Evolutionary conservation across 2,329 filamentous ascomycete species (phyloP), one percentile per base, ranked within the genome.

Genomic region (Monosporascus sp.): DNA sequence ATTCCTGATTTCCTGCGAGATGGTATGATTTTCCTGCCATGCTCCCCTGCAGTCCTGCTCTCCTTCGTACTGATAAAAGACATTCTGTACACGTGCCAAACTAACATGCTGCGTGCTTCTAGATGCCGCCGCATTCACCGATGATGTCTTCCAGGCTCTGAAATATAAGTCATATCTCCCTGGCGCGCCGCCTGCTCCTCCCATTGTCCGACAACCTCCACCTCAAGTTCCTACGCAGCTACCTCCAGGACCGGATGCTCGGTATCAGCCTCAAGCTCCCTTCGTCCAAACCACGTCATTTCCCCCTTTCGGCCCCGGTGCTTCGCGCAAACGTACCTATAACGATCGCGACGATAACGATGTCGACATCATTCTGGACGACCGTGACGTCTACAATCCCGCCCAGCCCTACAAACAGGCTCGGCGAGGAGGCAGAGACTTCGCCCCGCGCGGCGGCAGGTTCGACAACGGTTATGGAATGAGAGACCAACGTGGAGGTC

Each of bases 61-160:
- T 19, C 38, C 17, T 7, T 20, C 38, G 9, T 36, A 22, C n/a
- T 9, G 17, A 41, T 11, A 20, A 17, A 31, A 3, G 9, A 5
- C 9, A 31, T 37, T 48, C 20, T 14, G n/a, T 19, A 52, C 34
- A 5, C 14, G 17, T 48, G 54, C n/a, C n/a, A 53, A 27, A 34
- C 51, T 49, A 52, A 61, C 41, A 31, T 16, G 16, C 17, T 26
- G 22, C 45, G 6, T 31, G 27, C 31, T 40, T 48, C 24, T 50
- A 84, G 83, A 85, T 61, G 78, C 84, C 1, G 69, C 72, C 4
- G 65, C 75, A 2, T 91, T 93, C 61, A 84, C 91, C 36, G 76
- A 86, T 63, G 87, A 91, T 62, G 78, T 92, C 20, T 87, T 92
- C 63, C 70, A 80, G 49, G 82, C 83, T 5, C 79, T 93, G 54